A percentile compares a stretch with the other conserved stretches of the same genome.
phyloP scores from a whole-genome alignment of 176 grass and related monocot species.

The Hyparrhenia diplandra region DNA sequence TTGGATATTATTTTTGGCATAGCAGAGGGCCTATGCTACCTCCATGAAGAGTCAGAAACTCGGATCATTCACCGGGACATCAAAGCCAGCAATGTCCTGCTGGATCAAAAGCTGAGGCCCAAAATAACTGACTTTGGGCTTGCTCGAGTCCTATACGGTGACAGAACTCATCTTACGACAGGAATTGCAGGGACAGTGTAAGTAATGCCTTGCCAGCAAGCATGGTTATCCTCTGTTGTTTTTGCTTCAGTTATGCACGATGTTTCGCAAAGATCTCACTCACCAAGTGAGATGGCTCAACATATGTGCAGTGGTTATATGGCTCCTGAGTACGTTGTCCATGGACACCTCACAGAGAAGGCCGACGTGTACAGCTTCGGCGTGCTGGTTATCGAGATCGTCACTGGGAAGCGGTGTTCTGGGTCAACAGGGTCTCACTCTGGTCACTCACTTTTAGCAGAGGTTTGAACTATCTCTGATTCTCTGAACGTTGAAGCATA shows the following conservation, averaged over 20 bases:
- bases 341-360: slow-evolving; percentile 36
- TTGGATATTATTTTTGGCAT: slow-evolving; percentile 24
- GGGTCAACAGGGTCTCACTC: not conserved
- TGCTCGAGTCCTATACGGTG: slow-evolving; percentile 3
- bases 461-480: not conserved
- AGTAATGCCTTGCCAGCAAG: not conserved
- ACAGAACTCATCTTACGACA: slow-evolving; percentile 27
- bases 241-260: not conserved
- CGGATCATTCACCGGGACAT: slow-evolving; percentile 39
- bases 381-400: slow-evolving; percentile 29
- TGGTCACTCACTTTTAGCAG: slow-evolving; percentile 13
- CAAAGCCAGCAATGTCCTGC: slow-evolving; percentile 33
- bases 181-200: slow-evolving; percentile 39
- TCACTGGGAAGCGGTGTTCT: slow-evolving; percentile 23
- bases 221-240: not conserved
- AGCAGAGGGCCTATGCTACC: slow-evolving; percentile 32
- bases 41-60: slow-evolving; percentile 33
- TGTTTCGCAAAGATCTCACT: not conserved
- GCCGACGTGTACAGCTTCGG: slow-evolving; percentile 45
- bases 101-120: slow-evolving; percentile 26
- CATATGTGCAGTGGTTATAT: slow-evolving; percentile 31
- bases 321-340: slow-evolving; percentile 32
- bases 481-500: not conserved
- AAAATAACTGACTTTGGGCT: slow-evolving; percentile 39
- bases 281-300: not conserved